Percentiles rank a stretch among this genome's conserved stretches.
Conservation (phyloP, 2,329 filamentous ascomycete species). For the Fonsecaea nubica region DNA sequence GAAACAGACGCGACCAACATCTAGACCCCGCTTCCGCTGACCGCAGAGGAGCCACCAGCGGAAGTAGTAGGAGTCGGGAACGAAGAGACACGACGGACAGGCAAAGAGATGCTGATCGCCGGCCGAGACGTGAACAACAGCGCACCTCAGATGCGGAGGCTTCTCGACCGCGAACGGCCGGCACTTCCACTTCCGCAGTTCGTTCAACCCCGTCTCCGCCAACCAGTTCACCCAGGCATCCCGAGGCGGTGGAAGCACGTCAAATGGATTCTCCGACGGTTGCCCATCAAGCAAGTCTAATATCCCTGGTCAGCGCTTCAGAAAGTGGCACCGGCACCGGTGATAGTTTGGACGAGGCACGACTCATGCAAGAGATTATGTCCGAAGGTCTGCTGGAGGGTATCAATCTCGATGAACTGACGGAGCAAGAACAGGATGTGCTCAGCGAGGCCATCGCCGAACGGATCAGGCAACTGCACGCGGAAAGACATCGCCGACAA, state of each 20-base stretch:
- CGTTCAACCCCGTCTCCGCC: slow-evolving; percentile 30
- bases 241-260: slow-evolving; percentile 43
- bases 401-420: slow-evolving; percentile 86
- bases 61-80: slow-evolving; percentile 48
- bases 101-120: slow-evolving; percentile 36
- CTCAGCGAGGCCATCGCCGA: slow-evolving; percentile 89
- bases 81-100: slow-evolving; percentile 49
- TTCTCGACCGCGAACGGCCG: slow-evolving; percentile 39
- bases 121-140: slow-evolving; percentile 25
- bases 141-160: slow-evolving; percentile 18
- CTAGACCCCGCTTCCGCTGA: slow-evolving; percentile 26
- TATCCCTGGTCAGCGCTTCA: slow-evolving; percentile 81
- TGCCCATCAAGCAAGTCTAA: slow-evolving; percentile 87
- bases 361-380: slow-evolving; percentile 87
- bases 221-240: slow-evolving; percentile 36
- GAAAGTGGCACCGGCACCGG: slow-evolving; percentile 58
- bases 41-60: slow-evolving; percentile 26
- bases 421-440: slow-evolving; percentile 82
- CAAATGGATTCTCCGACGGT: slow-evolving; percentile 63
- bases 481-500: slow-evolving; percentile 60
- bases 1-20: slow-evolving; percentile 60
- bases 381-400: slow-evolving; percentile 87
- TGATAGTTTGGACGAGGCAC: slow-evolving; percentile 78
- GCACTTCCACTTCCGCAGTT: slow-evolving; percentile 31
- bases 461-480: slow-evolving; percentile 78